Percentiles rank a stretch among this genome's conserved stretches.
phyloP scores from a whole-genome alignment of 306 rosid genomes.

The Lathyrus aphaca region DNA sequence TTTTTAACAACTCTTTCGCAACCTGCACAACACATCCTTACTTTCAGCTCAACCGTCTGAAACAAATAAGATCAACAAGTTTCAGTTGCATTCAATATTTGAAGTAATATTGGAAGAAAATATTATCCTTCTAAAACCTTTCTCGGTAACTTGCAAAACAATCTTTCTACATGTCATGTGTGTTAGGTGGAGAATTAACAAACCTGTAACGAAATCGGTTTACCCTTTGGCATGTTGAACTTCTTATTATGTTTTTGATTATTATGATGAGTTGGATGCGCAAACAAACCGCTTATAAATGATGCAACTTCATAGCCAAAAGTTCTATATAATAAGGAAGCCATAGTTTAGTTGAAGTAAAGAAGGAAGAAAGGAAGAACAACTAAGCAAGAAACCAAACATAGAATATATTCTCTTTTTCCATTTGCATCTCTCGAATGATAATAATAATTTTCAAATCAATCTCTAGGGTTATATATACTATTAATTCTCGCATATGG shows the following conservation, averaged over 20 bases:
- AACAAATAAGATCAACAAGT: constrained; percentile 48
- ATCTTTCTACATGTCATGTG: neutral
- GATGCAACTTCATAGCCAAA: constrained; percentile 56
- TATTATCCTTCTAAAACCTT: neutral
- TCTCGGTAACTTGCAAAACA: constrained; percentile 1
- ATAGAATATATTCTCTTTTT: constrained; percentile 71
- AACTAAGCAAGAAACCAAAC: constrained; percentile 42
- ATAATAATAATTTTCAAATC: constrained; percentile 47
- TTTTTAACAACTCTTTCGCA: constrained; percentile 89
- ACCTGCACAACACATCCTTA: constrained; percentile 96
- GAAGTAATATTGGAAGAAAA: neutral
- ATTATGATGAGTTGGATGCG: constrained; percentile 3
- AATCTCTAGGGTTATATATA: constrained; percentile 34
- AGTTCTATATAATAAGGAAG: constrained; percentile 56
- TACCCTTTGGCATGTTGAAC: constrained; percentile 75
- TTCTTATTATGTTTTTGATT: constrained; percentile 39
- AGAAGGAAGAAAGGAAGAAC: constrained; percentile 38
- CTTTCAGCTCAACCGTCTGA: constrained; percentile 95
- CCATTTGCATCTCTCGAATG: constrained; percentile 46
- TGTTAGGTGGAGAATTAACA: neutral
- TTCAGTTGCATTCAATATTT: constrained; percentile 10
- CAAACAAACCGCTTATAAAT: constrained; percentile 48
- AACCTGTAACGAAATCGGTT: constrained; percentile 88
- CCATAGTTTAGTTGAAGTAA: constrained; percentile 52
- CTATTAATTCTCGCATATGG: constrained; percentile 9